Percentiles rank a stretch among this genome's conserved stretches.
Conservation (phyloP, 179 eudicot species). For the Gypsophila paniculata region DNA sequence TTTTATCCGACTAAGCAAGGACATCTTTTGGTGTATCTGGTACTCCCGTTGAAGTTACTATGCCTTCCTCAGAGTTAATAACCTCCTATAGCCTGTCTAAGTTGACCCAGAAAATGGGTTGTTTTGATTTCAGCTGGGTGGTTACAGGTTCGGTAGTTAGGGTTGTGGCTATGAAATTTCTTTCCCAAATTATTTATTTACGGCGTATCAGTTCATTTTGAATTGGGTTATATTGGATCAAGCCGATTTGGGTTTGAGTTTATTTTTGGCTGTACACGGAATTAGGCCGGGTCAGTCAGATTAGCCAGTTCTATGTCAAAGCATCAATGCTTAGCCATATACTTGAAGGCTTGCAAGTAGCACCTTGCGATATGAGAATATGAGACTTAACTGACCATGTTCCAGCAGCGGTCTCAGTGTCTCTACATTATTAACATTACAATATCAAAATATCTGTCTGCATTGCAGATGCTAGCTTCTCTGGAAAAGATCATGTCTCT, state of each 20-base stretch:
- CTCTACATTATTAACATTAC: not conserved
- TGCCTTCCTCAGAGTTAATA: not conserved
- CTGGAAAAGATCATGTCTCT: slow-evolving; percentile 57
- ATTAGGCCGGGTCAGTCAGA: not conserved
- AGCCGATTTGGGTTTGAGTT: no score
- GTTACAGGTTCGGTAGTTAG: no score
- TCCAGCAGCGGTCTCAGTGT: slow-evolving; percentile 1
- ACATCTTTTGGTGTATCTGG: not conserved
- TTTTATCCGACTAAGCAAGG: not conserved
- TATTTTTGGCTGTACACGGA: no score
- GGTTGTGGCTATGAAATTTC: no score
- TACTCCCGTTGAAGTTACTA: not conserved
- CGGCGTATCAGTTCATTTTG: not conserved
- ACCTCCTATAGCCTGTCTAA: not conserved
- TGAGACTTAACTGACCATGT: not conserved
- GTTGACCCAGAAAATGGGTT: not conserved
- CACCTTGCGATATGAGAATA: slow-evolving; percentile 1
- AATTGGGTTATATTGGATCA: not conserved
- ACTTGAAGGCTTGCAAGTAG: not conserved
- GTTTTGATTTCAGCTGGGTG: not conserved
- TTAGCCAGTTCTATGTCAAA: not conserved
- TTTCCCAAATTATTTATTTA: not conserved
- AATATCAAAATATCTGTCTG: not conserved
- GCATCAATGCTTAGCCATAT: not conserved
- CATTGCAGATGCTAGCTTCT: slow-evolving; percentile 69